Evolutionary conservation across 1,284 basidiomycete genomes (phyloP).

Genomic region (Dichomitus squalens): DNA sequence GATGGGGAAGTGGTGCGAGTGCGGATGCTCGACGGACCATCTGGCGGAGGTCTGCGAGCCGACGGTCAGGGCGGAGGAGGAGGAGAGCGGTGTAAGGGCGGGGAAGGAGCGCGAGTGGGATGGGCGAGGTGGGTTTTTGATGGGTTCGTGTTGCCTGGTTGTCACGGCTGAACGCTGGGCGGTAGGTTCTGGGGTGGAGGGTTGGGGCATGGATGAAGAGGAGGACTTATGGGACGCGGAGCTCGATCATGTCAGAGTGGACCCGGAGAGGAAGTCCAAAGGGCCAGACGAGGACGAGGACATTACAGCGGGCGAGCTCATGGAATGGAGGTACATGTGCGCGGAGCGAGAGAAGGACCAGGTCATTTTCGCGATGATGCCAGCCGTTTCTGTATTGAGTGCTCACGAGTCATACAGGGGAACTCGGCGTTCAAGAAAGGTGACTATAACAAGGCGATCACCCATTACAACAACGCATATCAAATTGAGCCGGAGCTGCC

Average conservation of each 20-base stretch:
- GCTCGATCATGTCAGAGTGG: slow-evolving; percentile 58
- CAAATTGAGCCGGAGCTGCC: slow-evolving; percentile 68
- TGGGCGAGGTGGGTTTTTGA: slow-evolving; percentile 49
- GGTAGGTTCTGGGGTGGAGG: slow-evolving; percentile 56
- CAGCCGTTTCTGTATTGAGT: neutral
- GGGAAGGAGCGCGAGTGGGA: slow-evolving; percentile 75
- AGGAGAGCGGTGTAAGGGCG: slow-evolving; percentile 50
- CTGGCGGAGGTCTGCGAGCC: slow-evolving; percentile 72
- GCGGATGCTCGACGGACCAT: slow-evolving; percentile 75
- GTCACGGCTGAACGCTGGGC: neutral
- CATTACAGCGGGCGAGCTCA: slow-evolving; percentile 68
- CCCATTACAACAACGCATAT: slow-evolving; percentile 58
- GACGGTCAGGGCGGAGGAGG: slow-evolving; percentile 68
- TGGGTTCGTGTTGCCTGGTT: neutral
- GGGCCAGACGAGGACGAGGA: slow-evolving; percentile 46
- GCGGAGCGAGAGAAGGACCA: slow-evolving; percentile 70
- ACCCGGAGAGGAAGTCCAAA: slow-evolving; percentile 38
- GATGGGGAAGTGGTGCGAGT: slow-evolving; percentile 73
- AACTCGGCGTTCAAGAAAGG: slow-evolving; percentile 65
- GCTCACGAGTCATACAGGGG: slow-evolving; percentile 43
- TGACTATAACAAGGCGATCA: slow-evolving; percentile 54
- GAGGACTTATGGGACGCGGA: slow-evolving; percentile 74
- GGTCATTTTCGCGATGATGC: slow-evolving; percentile 34
- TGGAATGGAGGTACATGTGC: slow-evolving; percentile 68
- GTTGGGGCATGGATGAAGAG: slow-evolving; percentile 71